phyloP scores from a whole-genome alignment of 495 filamentous ascomycete genomes.

The Aspergillus bertholletiae region DNA sequence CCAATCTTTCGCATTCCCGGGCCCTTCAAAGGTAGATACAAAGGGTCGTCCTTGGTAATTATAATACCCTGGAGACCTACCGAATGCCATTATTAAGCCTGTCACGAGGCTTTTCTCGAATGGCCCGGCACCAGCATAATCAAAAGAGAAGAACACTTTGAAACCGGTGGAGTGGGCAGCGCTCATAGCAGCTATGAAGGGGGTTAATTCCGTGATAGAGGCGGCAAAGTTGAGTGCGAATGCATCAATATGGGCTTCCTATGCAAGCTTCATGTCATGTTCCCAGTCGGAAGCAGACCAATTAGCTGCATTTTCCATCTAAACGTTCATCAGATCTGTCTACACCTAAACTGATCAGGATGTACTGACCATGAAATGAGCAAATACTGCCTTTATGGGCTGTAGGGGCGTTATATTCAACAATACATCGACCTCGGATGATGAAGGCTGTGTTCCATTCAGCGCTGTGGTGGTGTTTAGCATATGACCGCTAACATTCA shows the following conservation, averaged over 20 bases:
- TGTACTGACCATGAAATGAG: no score
- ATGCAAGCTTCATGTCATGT: no score
- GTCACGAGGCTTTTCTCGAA: conserved; percentile 41
- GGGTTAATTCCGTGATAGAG: conserved; percentile 33
- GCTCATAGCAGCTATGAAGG: conserved; percentile 45
- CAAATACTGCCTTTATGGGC: no score
- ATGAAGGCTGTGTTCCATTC: no score
- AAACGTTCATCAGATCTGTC: no score
- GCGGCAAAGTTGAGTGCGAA: conserved; percentile 65
- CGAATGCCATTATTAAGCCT: conserved; percentile 49
- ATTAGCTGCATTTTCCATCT: no score
- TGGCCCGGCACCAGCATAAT: conserved; percentile 57
- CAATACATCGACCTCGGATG: no score
- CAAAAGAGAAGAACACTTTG: conserved; percentile 66
- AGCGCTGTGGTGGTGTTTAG: no score
- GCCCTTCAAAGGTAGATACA: conserved; percentile 68
- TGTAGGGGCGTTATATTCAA: no score
- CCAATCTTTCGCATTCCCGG: conserved; percentile 50
- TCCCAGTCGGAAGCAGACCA: no score
- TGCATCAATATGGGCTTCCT: conserved; percentile 63
- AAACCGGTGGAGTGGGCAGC: conserved; percentile 50
- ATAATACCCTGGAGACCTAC: conserved; percentile 44
- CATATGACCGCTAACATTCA: no score
- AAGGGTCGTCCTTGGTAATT: conserved; percentile 50
- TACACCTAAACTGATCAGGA: no score